These are phyloP conservation scores for Diaporthe citrichinensis DNA, from an alignment of 2,329 filamentous ascomycete genomes.

Conservation along the genomic window DNA sequence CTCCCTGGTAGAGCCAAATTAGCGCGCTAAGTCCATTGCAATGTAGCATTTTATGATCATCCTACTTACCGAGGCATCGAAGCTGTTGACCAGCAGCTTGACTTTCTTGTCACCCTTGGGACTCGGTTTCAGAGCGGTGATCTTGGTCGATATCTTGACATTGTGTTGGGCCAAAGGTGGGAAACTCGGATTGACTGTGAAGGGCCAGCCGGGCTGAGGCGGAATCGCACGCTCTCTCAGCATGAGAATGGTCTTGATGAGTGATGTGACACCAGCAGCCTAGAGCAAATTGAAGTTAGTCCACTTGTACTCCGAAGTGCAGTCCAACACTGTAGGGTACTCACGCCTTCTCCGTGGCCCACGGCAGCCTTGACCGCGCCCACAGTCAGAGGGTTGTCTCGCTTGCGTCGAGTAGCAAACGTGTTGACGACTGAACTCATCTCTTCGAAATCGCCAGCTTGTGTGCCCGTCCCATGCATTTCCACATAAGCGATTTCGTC, in stretches of 20 bases:
- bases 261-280: conserved; percentile 5
- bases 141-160: background rate
- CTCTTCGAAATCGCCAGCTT: conserved; percentile 16
- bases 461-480: conserved; percentile 23
- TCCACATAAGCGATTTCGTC: conserved; percentile 18
- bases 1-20: background rate
- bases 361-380: conserved; percentile 19
- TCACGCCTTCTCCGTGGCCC: conserved; percentile 25
- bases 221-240: conserved; percentile 19
- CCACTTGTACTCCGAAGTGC: background rate
- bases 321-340: background rate
- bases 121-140: background rate
- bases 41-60: background rate
- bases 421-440: conserved; percentile 6
- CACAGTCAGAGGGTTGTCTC: conserved; percentile 19
- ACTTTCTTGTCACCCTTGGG: background rate
- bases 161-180: background rate
- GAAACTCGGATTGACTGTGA: conserved; percentile 15
- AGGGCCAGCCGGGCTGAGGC: background rate
- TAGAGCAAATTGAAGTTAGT: background rate
- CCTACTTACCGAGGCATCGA: conserved; percentile 1
- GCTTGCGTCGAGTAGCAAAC: background rate
- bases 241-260: conserved; percentile 24
- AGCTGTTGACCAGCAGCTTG: conserved; percentile 1
- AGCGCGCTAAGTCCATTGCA: background rate